Conservation (phyloP, 768 basidiomycete species). For the Gyrodon lividus region DNA sequence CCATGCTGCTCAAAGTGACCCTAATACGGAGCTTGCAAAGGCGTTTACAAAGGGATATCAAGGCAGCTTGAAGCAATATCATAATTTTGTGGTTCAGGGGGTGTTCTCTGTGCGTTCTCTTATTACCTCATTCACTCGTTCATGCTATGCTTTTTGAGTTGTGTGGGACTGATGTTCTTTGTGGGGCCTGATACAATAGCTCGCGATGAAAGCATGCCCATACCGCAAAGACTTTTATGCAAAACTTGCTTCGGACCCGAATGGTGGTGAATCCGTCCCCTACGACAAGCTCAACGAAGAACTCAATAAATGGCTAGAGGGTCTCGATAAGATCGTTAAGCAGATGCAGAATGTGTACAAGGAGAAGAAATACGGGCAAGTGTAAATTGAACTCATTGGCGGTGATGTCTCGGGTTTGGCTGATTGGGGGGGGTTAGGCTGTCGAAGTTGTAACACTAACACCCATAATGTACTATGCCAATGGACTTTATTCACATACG, state of each 20-base stretch:
- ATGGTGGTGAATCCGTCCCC: conserved; percentile 46
- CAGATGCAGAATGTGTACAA: conserved; percentile 54
- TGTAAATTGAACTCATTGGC: conserved; percentile 1
- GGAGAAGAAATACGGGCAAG: conserved; percentile 53
- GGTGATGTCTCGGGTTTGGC: too few relatives aligned
- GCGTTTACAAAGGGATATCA: conserved; percentile 86
- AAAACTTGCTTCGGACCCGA: conserved; percentile 57
- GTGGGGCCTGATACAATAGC: conserved; percentile 17
- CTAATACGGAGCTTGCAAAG: conserved; percentile 48
- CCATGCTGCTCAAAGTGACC: conserved; percentile 65
- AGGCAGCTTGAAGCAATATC: conserved; percentile 77
- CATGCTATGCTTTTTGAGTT: not conserved
- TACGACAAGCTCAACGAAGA: conserved; percentile 52
- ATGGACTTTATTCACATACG: too few relatives aligned
- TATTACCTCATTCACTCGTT: not conserved
- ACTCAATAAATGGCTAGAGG: conserved; percentile 59
- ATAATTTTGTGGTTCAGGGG: conserved; percentile 72
- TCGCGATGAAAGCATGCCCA: conserved; percentile 62
- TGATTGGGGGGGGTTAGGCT: too few relatives aligned
- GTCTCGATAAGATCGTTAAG: conserved; percentile 50
- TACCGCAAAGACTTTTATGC: conserved; percentile 60
- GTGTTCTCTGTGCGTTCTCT: conserved; percentile 48
- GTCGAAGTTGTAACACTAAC: too few relatives aligned
- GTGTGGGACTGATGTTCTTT: not conserved
- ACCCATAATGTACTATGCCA: too few relatives aligned